These are phyloP conservation scores for Apiotrichum mycotoxinovorans DNA, from an alignment of 1,284 basidiomycete genomes.

Conservation along the genomic window DNA sequence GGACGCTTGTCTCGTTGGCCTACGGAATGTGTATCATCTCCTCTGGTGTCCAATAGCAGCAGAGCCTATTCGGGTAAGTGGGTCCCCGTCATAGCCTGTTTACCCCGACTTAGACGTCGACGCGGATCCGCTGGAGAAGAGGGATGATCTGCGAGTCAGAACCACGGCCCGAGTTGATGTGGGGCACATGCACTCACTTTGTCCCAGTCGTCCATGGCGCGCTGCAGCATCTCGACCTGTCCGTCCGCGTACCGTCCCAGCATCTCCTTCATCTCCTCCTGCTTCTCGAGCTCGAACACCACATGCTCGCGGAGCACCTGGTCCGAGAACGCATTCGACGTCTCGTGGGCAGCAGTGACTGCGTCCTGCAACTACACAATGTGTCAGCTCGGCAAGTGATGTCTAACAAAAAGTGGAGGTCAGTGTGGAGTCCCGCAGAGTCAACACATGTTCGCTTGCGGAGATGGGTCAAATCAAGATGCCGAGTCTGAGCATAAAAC, in stretches of 20 bases:
- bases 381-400: neutral
- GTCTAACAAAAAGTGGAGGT: neutral
- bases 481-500: neutral
- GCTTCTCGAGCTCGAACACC: constrained; percentile 84
- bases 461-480: neutral
- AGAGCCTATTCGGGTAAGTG: too few relatives aligned
- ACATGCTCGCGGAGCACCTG: constrained; percentile 87
- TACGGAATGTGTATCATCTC: too few relatives aligned
- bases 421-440: neutral
- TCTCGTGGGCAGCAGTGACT: constrained; percentile 89
- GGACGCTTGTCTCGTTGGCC: too few relatives aligned
- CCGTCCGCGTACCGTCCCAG: constrained; percentile 83
- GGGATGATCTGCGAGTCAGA: constrained; percentile 62
- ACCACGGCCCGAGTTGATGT: neutral
- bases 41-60: too few relatives aligned
- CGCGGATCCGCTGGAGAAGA: constrained; percentile 77
- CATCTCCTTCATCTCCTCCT: constrained; percentile 94
- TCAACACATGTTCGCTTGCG: too few relatives aligned
- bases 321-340: constrained; percentile 89
- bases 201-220: constrained; percentile 89
- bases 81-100: too few relatives aligned
- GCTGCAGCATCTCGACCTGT: constrained; percentile 88
- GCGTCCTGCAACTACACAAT: constrained; percentile 79
- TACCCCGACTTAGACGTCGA: constrained; percentile 61
- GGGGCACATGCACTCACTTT: constrained; percentile 41